Evolutionary conservation across 306 rosid genomes (phyloP), one percentile per base, ranked within the genome.

Genomic region (Abrus precatorius): DNA sequence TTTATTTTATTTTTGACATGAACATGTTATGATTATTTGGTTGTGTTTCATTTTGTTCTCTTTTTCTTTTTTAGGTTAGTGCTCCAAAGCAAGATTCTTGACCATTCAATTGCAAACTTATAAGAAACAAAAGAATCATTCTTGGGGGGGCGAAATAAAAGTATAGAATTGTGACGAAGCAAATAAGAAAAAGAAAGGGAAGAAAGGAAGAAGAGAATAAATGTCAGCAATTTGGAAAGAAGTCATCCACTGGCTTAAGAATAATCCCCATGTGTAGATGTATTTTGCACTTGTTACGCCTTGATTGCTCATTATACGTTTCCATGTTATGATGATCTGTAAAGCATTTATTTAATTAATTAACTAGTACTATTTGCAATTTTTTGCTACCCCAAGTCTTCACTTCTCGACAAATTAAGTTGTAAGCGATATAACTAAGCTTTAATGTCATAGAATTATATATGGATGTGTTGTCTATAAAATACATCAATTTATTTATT

Each of bases 201-300:
- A 1, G 6, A 27, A 11, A 73, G 53, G 8, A 75, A 9, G 53
- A 41, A 53, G 48, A 75, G 85, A 80, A 86, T 71, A 86, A 83
- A 80, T 83, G 89, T 80, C 82, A 84, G 80, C 76, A 3, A 78
- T 40, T 64, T 79, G 77, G 36, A 84, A 72, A 73, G 66, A 74
- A 74, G 69, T 38, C 13, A 61, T 28, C n/a, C 10, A 1, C 29
- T 11, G 20, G 52, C 44, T 33, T 72, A 53, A 76, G 79, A 82
- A 83, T 72, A 83, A 33, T 44, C 41, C 33, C 47, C 83, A 75
- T 80, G 89, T 86, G 85, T 80, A 48, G 27, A 75, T 70, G 81
- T 65, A 80, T 50, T 83, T 57, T 80, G 83, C 89, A 86, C 78
- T 72, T 71, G 83, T 83, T 79, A 80, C 80, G 89, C 89, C 87